These are phyloP conservation scores for Barbarea vulgaris DNA, from an alignment of 345 rosid genomes.

Conservation along the genomic window DNA sequence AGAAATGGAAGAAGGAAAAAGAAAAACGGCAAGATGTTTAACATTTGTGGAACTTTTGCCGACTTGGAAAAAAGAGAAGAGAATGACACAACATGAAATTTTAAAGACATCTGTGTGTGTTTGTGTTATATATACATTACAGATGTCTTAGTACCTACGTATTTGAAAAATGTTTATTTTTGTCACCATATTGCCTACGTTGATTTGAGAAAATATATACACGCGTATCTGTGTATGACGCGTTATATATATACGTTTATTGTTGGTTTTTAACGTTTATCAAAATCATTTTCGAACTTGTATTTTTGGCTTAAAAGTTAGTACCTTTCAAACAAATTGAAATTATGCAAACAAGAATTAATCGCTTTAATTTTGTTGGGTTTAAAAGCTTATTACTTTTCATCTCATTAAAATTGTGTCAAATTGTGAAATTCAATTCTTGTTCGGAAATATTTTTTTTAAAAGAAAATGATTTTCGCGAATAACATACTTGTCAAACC, in stretches of 20 bases:
- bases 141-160: slow-evolving; percentile 33
- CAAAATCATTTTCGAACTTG: slow-evolving; percentile 11
- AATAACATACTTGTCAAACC: not conserved
- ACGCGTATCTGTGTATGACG: slow-evolving; percentile 8
- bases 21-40: slow-evolving; percentile 20
- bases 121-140: slow-evolving; percentile 28
- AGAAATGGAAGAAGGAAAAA: slow-evolving; percentile 34
- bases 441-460: not conserved
- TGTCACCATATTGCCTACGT: slow-evolving; percentile 26
- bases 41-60: slow-evolving; percentile 31
- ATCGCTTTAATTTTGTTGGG: not conserved
- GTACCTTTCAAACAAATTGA: not conserved
- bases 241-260: slow-evolving; percentile 10
- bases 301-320: not conserved
- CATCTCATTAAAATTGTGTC: not conserved
- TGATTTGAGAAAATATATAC: too few species aligned
- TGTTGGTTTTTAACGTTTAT: not conserved
- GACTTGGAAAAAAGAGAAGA: slow-evolving; percentile 13
- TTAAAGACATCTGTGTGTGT: slow-evolving; percentile 9
- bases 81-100: slow-evolving; percentile 22
- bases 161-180: slow-evolving; percentile 15
- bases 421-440: not conserved
- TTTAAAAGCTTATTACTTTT: not conserved
- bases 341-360: not conserved
- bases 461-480: not conserved